Conservation (phyloP, 768 basidiomycete species). For the Podaxis sp. region DNA sequence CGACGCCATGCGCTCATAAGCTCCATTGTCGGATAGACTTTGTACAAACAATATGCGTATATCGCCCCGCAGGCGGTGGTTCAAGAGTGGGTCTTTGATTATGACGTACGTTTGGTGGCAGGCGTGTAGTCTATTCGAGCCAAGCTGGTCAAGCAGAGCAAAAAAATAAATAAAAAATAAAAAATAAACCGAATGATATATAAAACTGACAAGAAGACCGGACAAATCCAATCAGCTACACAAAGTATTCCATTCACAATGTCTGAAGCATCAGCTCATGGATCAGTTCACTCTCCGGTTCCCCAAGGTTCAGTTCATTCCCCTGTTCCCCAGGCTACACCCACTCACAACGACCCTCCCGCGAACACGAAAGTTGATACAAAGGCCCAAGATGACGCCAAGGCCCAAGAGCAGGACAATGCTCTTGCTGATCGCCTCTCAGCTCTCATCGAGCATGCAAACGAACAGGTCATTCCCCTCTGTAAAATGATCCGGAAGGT, state of each 20-base stretch:
- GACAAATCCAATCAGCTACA: no score
- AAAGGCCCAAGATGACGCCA: constrained; percentile 15
- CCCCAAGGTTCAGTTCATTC: background rate
- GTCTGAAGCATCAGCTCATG: background rate
- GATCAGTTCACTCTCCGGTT: background rate
- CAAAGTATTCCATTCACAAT: background rate
- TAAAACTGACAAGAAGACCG: no score
- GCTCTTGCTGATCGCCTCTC: constrained; percentile 35
- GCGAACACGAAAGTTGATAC: background rate
- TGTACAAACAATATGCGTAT: no score
- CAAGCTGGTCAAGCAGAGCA: no score
- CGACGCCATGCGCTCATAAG: no score
- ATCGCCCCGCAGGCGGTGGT: no score
- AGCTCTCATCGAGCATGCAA: constrained; percentile 34
- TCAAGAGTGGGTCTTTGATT: no score
- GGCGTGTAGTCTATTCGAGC: no score
- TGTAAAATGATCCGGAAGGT: constrained; percentile 38
- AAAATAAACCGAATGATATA: no score
- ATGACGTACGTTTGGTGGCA: no score
- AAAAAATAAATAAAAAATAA: no score
- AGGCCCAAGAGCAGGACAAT: constrained; percentile 25
- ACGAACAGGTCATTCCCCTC: constrained; percentile 28
- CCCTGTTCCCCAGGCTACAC: background rate
- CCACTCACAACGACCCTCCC: background rate
- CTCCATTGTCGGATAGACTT: no score